A percentile compares a stretch with the other conserved stretches of the same genome.
Conservation (phyloP, 2,329 filamentous ascomycete genomes). For the Fusarium subglutinans region DNA sequence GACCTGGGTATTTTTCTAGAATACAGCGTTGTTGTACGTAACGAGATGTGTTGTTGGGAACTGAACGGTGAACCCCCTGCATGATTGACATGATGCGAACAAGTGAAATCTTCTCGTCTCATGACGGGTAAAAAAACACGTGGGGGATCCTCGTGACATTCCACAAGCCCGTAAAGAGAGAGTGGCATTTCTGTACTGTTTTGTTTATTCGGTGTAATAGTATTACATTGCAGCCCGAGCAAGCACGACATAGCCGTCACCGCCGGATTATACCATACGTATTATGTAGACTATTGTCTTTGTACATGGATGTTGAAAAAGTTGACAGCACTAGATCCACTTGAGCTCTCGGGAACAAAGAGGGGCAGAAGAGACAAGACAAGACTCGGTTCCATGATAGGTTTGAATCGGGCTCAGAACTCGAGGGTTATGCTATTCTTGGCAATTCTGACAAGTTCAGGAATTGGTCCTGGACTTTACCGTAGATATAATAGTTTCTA, state of each 20-base stretch:
- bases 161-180: background rate
- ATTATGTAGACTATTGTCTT: background rate
- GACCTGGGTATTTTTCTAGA: background rate
- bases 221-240: background rate
- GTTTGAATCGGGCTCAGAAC: background rate
- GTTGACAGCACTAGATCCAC: constrained; percentile 7
- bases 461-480: constrained; percentile 32
- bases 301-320: background rate
- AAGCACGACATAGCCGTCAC: constrained; percentile 17
- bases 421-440: constrained; percentile 5
- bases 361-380: background rate
- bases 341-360: background rate
- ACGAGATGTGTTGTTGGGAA: background rate
- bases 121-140: constrained; percentile 28
- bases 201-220: background rate
- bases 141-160: constrained; percentile 22
- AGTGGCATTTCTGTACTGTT: background rate
- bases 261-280: constrained; percentile 5
- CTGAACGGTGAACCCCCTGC: background rate
- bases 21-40: constrained; percentile 22
- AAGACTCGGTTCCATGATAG: constrained; percentile 17
- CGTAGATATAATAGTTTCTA: constrained; percentile 23
- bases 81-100: background rate
- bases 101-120: constrained; percentile 30
- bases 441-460: constrained; percentile 17